phyloP scores from a whole-genome alignment of 129 eudicot species.

The Centella asiatica region DNA sequence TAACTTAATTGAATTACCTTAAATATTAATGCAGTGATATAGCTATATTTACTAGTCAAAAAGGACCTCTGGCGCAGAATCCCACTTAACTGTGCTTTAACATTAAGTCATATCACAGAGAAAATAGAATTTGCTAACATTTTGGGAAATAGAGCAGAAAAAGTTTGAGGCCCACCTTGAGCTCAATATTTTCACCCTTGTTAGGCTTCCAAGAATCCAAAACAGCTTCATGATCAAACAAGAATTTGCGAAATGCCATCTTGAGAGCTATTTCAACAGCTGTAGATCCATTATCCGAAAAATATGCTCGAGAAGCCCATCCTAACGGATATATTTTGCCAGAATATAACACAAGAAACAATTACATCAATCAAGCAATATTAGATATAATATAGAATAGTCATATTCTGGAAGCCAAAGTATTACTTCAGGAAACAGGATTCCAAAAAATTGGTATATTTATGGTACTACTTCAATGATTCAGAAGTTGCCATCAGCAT shows the following conservation, averaged over 20 bases:
- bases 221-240: slow-evolving; percentile 43
- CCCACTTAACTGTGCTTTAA: neutral
- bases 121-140: too few species aligned
- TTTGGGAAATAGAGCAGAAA: too few species aligned
- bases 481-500: too few species aligned
- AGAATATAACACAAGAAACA: neutral
- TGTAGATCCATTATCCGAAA: slow-evolving; percentile 96
- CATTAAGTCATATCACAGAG: neutral
- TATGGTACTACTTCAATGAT: too few species aligned
- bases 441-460: neutral
- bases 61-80: neutral
- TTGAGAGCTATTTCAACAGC: slow-evolving; percentile 93
- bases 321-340: slow-evolving; percentile 30
- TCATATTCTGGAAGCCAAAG: neutral
- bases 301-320: slow-evolving; percentile 88
- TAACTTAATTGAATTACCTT: too few species aligned
- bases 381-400: neutral
- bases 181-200: slow-evolving; percentile 39
- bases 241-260: slow-evolving; percentile 95
- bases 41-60: neutral
- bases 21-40: too few species aligned
- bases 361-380: neutral
- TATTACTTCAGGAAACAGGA: neutral
- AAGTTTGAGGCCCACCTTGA: slow-evolving; percentile 67
- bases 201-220: slow-evolving; percentile 20